These are phyloP conservation scores for Mortierella sp. DNA, from an alignment of 371 early-diverging fungal genomes.

Conservation along the genomic window DNA sequence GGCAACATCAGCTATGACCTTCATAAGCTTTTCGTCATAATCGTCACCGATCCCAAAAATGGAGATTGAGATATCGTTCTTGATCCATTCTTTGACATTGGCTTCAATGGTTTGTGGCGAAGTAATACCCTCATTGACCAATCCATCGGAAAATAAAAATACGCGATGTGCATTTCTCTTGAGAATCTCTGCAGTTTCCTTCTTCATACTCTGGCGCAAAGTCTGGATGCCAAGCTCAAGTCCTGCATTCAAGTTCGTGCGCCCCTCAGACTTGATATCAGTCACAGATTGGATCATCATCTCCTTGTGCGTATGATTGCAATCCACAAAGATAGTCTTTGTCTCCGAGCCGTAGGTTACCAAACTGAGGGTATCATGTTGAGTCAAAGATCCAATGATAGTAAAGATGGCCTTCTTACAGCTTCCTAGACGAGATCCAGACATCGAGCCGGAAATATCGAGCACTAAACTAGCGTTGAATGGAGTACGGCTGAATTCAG, in stretches of 20 bases:
- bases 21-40: conserved; percentile 45
- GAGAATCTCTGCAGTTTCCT: conserved; percentile 15
- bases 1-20: conserved; percentile 31
- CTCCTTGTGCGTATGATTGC: conserved; percentile 33
- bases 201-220: conserved; percentile 26
- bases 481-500: conserved; percentile 27
- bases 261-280: conserved; percentile 14
- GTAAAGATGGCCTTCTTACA: conserved; percentile 31
- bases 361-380: conserved; percentile 34
- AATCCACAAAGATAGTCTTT: conserved; percentile 38
- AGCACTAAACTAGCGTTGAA: conserved; percentile 40
- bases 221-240: conserved; percentile 29
- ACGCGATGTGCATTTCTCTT: conserved; percentile 34
- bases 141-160: conserved; percentile 41
- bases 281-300: conserved; percentile 26
- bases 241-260: conserved; percentile 26
- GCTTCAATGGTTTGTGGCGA: conserved; percentile 14
- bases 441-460: conserved; percentile 37
- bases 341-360: conserved; percentile 24
- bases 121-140: conserved; percentile 32
- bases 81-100: conserved; percentile 25
- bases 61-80: conserved; percentile 29
- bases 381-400: conserved; percentile 29
- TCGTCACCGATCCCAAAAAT: conserved; percentile 47
- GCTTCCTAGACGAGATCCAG: conserved; percentile 18